Evolutionary conservation across 2,329 filamentous ascomycete genomes (phyloP).

Genomic region (Pseudocercospora musae): DNA sequence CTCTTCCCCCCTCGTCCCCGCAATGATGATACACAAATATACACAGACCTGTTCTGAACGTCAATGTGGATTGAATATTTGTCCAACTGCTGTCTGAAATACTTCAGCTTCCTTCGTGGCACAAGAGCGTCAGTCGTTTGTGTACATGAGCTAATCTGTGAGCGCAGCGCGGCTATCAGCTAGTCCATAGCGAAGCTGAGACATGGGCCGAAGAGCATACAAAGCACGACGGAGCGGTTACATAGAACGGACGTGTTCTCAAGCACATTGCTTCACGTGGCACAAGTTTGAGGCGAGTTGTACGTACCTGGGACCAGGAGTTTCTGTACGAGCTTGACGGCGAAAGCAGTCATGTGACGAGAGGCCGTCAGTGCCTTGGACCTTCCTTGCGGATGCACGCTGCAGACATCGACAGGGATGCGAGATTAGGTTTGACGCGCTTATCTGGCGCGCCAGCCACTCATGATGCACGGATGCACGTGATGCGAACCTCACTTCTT

Average conservation of each 20-base stretch:
- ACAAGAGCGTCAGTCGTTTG: background rate
- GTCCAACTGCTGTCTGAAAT: slow-evolving; percentile 37
- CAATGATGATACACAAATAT: slow-evolving; percentile 32
- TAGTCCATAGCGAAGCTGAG: too few species aligned
- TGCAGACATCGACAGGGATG: background rate
- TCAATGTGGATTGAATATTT: slow-evolving; percentile 29
- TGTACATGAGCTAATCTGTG: background rate
- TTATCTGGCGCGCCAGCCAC: background rate
- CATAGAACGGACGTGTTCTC: background rate
- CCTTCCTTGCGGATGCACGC: background rate
- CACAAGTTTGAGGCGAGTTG: slow-evolving; percentile 8
- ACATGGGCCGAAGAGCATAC: background rate
- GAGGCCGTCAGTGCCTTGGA: background rate
- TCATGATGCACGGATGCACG: background rate
- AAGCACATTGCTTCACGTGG: background rate
- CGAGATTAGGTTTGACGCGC: background rate
- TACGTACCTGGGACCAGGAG: background rate
- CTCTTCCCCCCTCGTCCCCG: slow-evolving; percentile 1
- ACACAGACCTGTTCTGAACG: slow-evolving; percentile 36
- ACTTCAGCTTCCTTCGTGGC: background rate
- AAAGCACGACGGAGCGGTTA: background rate
- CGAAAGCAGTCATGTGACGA: too few species aligned
- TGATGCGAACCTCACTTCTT: background rate
- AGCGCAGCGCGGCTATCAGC: background rate
- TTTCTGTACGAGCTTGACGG: too few species aligned